Conservation (phyloP, 2,329 filamentous ascomycete genomes). For the Acrocalymma vagum region DNA sequence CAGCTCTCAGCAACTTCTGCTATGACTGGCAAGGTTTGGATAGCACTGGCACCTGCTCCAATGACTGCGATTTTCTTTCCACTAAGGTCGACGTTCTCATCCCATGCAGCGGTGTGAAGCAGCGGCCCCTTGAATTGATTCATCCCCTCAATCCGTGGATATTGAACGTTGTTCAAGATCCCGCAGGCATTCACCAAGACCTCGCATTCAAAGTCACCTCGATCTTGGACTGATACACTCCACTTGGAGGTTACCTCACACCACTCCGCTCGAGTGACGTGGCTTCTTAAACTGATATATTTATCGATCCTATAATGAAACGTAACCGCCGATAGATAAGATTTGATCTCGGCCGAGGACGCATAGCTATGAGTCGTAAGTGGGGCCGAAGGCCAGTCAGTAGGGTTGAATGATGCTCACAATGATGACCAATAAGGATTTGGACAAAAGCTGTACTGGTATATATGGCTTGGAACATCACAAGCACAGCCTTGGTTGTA, state of each 20-base stretch:
- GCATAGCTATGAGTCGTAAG: background rate
- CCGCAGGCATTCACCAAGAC: slow-evolving; percentile 5
- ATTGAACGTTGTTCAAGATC: slow-evolving; percentile 2
- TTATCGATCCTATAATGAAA: background rate
- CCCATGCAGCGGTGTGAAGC: slow-evolving; percentile 7
- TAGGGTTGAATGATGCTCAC: background rate
- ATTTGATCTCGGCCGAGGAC: slow-evolving; percentile 2
- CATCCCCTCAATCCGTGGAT: background rate
- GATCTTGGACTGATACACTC: background rate
- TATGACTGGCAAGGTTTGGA: slow-evolving; percentile 6
- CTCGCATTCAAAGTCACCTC: slow-evolving; percentile 1
- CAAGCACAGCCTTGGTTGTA: slow-evolving; percentile 2
- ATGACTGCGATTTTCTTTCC: slow-evolving; percentile 41
- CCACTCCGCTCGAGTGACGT: background rate
- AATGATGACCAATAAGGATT: slow-evolving; percentile 6
- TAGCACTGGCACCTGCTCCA: slow-evolving; percentile 38
- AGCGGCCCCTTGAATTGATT: background rate
- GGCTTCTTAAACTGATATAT: background rate
- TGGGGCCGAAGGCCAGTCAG: background rate
- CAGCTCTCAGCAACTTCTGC: background rate
- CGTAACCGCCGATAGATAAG: background rate
- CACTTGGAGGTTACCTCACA: background rate
- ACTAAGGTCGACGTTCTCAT: slow-evolving; percentile 14
- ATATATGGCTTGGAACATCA: slow-evolving; percentile 6
- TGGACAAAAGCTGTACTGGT: slow-evolving; percentile 4